A percentile compares a stretch with the other conserved stretches of the same genome.
These are phyloP conservation scores for Leishmania guyanensis DNA, from an alignment of 208 protist genomes.

Conservation along the genomic window DNA sequence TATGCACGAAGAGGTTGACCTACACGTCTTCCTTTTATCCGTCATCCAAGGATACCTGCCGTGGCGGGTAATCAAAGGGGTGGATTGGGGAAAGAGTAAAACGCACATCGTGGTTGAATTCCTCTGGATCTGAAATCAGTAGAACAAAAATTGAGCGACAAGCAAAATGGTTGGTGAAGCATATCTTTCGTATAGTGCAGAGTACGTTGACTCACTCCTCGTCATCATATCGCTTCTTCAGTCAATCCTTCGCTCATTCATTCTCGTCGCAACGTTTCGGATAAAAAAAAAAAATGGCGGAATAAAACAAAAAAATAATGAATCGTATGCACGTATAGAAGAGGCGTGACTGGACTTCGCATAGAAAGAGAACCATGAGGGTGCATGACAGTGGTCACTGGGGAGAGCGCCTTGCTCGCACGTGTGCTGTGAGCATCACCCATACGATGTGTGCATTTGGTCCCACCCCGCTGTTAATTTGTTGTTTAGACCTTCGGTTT, in stretches of 20 bases:
- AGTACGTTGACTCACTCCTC: background rate
- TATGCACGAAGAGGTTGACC: background rate
- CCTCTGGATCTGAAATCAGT: background rate
- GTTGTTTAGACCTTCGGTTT: no score
- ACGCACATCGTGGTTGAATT: background rate
- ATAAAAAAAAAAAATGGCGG: background rate
- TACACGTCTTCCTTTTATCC: background rate
- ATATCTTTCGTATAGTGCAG: background rate
- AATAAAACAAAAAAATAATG: background rate
- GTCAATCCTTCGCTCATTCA: background rate
- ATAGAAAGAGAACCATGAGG: background rate
- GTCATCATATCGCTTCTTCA: background rate
- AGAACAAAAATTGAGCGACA: background rate
- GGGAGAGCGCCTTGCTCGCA: background rate
- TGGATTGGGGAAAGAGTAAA: background rate
- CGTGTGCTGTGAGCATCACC: background rate
- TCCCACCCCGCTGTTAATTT: background rate
- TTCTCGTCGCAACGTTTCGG: background rate
- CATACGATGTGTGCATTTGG: background rate
- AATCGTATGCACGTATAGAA: background rate
- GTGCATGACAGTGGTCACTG: background rate
- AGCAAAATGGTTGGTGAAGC: background rate
- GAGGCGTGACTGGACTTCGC: background rate
- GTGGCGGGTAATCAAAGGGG: background rate
- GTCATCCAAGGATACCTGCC: background rate